Evolutionary conservation across 2,329 filamentous ascomycete genomes (phyloP), one percentile per base, ranked within the genome.

Genomic region (Myriosclerotinia duriaeana): DNA sequence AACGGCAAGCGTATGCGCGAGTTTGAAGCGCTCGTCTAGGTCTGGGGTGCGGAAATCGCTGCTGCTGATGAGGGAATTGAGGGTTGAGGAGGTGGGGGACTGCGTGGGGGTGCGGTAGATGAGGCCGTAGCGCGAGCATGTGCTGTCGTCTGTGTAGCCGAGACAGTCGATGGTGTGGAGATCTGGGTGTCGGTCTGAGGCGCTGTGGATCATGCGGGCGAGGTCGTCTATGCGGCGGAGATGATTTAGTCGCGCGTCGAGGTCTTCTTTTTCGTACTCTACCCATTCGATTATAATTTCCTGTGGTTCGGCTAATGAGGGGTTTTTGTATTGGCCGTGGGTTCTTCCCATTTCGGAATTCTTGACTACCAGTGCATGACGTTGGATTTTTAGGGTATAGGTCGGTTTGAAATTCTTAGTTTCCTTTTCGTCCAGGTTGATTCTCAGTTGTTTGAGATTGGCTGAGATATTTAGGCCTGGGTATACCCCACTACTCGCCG

Each of bases 151-250:
- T 5, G 79, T 78, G 72, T 82, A 83, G 56, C 80, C 81, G 2
- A 81, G 72, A 70, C 80, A 82, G 74, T 82, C 79, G 8, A 60
- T 50, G 17, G 58, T 50, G 17, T 60, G 58, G n/a, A 60, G 58
- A 15, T 60, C 80, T 34, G 80, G 80, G 67, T 82, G 80, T 53
- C 77, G 76, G 53, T 77, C 73, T 0, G 79, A 81, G 9, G 79
- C 79, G 26, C 78, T 80, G 72, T 80, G 79, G 74, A 81, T 80
- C 79, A 82, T 80, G 50, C 78, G 76, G 26, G 80, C 80, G 20
- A 82, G 77, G 69, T 82, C 80, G 69, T 82, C 80, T 46, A 82
- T 78, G 14, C 80, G 75, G 38, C 80, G 77, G 44, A 82, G 75
- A 64, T 82, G 79, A 46, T 77, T 77, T 55, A 82, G 74, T 42